Conservation (phyloP, 495 filamentous ascomycete genomes). For the Xylaria cubensis region DNA sequence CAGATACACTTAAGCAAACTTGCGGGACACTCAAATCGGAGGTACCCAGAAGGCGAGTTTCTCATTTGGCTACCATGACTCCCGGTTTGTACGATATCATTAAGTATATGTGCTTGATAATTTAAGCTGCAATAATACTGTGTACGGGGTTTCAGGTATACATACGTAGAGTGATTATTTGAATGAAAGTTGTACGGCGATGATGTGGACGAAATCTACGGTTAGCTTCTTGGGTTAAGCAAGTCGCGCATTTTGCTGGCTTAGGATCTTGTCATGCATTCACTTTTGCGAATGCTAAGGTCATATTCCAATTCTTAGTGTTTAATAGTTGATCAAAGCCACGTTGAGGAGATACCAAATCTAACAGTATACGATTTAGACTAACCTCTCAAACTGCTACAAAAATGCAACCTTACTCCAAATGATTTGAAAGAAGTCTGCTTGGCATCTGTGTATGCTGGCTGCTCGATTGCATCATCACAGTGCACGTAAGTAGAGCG, state of each 20-base stretch:
- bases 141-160: slow-evolving; percentile 3
- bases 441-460: slow-evolving; percentile 2
- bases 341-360: not conserved
- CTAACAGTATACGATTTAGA: not conserved
- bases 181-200: not conserved
- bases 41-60: slow-evolving; percentile 24
- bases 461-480: not conserved
- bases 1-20: slow-evolving; percentile 14
- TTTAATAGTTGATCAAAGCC: not conserved
- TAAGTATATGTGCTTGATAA: not conserved
- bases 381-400: too few relatives aligned
- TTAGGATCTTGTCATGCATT: not conserved
- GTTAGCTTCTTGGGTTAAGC: not conserved
- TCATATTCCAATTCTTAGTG: not conserved
- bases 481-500: slow-evolving; percentile 6
- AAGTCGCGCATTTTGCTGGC: not conserved
- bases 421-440: slow-evolving; percentile 13
- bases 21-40: slow-evolving; percentile 25
- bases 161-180: slow-evolving; percentile 15
- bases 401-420: not conserved
- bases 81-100: not conserved
- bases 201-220: not conserved
- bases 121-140: not conserved
- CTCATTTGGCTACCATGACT: not conserved
- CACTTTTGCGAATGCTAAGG: not conserved